Conservation (phyloP, 2,329 filamentous ascomycete genomes). For the Aspergillus costaricaensis region DNA sequence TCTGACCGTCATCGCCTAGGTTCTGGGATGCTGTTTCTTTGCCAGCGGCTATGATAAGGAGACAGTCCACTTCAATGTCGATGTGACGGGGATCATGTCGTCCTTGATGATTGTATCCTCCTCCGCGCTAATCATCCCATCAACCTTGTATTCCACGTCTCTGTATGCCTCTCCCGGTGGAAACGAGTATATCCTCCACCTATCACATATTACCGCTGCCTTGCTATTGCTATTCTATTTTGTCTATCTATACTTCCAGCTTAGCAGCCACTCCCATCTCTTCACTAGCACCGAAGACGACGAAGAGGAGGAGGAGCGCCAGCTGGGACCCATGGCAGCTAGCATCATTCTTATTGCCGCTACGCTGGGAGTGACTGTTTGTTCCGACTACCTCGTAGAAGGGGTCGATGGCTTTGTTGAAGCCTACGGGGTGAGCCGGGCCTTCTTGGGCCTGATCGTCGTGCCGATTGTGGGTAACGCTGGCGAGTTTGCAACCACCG, state of each 20-base stretch:
- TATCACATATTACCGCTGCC: slow-evolving; percentile 57
- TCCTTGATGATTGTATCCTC: slow-evolving; percentile 74
- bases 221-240: slow-evolving; percentile 57
- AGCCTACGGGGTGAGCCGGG: slow-evolving; percentile 54
- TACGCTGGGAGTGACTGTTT: slow-evolving; percentile 22
- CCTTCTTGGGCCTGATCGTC: slow-evolving; percentile 59
- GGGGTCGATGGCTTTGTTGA: slow-evolving; percentile 58
- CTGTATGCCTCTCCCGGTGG: slow-evolving; percentile 9
- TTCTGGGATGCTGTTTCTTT: slow-evolving; percentile 84
- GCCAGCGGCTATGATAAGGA: slow-evolving; percentile 70
- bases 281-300: slow-evolving; percentile 18
- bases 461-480: slow-evolving; percentile 61
- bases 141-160: slow-evolving; percentile 21
- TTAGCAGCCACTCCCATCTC: slow-evolving; percentile 34
- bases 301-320: slow-evolving; percentile 16
- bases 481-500: slow-evolving; percentile 58
- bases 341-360: slow-evolving; percentile 22
- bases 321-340: slow-evolving; percentile 16
- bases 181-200: slow-evolving; percentile 21
- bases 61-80: slow-evolving; percentile 82
- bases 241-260: slow-evolving; percentile 58
- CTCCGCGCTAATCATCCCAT: slow-evolving; percentile 74
- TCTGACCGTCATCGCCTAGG: slow-evolving; percentile 32
- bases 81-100: slow-evolving; percentile 79
- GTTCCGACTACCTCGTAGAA: slow-evolving; percentile 49